These are phyloP conservation scores for Chaetoceros muelleri DNA, from an alignment of 108 stramenopile genomes.

Conservation along the genomic window DNA sequence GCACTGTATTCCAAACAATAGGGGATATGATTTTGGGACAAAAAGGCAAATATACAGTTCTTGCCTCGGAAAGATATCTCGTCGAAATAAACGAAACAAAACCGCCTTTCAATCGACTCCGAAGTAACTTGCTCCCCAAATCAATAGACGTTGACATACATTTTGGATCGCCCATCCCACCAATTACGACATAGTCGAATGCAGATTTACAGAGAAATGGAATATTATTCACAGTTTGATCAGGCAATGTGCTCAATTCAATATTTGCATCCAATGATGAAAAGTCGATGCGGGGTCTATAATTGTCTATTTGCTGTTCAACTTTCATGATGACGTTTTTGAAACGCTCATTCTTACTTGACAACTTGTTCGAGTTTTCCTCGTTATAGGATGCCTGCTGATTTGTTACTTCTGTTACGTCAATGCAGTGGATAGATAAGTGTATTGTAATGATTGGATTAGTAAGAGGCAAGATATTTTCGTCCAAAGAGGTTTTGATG, in stretches of 20 bases:
- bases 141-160: too few species aligned
- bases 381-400: neutral
- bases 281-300: neutral
- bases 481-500: neutral
- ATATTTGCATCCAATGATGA: neutral
- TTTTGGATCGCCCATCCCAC: neutral
- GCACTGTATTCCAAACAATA: conserved; percentile 39
- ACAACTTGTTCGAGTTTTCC: neutral
- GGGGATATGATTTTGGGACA: conserved; percentile 38
- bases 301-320: too few species aligned
- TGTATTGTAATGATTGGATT: neutral
- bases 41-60: conserved; percentile 68
- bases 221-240: neutral
- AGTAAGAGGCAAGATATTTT: neutral
- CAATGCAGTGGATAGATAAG: neutral
- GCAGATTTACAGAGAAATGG: neutral
- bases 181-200: neutral
- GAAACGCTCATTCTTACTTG: neutral
- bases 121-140: too few species aligned
- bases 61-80: conserved; percentile 41
- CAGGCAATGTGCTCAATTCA: neutral
- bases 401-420: neutral
- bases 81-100: conserved; percentile 64
- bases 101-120: conserved; percentile 44
- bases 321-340: neutral